Conservation (phyloP, 2,329 filamentous ascomycete genomes). For the Hypocreales sp. region DNA sequence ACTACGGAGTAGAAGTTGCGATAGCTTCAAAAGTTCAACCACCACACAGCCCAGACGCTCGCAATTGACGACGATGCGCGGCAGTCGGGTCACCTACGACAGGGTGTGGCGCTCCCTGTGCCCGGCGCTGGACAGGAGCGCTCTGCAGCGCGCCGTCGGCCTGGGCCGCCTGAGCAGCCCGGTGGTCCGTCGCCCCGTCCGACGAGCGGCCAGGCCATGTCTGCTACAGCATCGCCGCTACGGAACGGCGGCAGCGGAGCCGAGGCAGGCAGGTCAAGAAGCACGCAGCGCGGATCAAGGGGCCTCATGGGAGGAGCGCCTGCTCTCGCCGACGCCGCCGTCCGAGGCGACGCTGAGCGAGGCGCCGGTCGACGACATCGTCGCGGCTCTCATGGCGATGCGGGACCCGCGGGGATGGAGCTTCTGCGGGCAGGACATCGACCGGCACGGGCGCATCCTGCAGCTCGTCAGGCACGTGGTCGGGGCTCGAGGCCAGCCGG, state of each 20-base stretch:
- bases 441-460: constrained; percentile 14
- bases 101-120: constrained; percentile 51
- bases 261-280: not conserved
- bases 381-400: constrained; percentile 12
- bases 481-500: constrained; percentile 33
- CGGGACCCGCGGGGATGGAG: constrained; percentile 8
- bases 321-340: constrained; percentile 7
- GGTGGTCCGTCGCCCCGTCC: too few relatives aligned
- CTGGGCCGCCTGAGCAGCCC: too few relatives aligned
- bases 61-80: constrained; percentile 11
- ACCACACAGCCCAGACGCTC: too few relatives aligned
- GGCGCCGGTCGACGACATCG: constrained; percentile 10
- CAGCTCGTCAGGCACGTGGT: constrained; percentile 43
- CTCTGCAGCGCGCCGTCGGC: constrained; percentile 17
- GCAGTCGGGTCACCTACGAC: constrained; percentile 26
- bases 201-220: too few relatives aligned
- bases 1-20: too few relatives aligned
- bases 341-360: constrained; percentile 6
- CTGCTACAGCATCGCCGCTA: constrained; percentile 7
- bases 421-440: constrained; percentile 6
- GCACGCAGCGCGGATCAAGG: too few relatives aligned
- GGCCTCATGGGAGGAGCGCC: constrained; percentile 6
- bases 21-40: too few relatives aligned
- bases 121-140: constrained; percentile 31
- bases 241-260: constrained; percentile 3